Conservation (phyloP, 2,329 filamentous ascomycete genomes). For the Dendrostoma leiphaemia region DNA sequence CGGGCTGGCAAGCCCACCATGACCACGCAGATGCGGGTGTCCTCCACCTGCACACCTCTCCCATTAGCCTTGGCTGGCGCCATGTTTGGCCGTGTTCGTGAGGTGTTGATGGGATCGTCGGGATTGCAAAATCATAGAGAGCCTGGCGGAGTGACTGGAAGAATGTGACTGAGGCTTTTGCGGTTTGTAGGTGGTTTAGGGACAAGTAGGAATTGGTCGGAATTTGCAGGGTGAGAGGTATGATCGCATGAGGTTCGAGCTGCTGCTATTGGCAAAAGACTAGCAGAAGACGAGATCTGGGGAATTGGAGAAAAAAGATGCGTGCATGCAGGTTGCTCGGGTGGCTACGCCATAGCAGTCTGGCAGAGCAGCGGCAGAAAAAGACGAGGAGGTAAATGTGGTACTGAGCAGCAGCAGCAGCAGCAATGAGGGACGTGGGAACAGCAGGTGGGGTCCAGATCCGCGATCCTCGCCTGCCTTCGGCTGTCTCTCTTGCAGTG, state of each 20-base stretch:
- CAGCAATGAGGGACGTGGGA: background rate
- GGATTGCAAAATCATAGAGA: constrained; percentile 10
- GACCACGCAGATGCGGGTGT: constrained; percentile 95
- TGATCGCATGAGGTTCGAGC: constrained; percentile 13
- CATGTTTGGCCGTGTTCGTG: constrained; percentile 33
- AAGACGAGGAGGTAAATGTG: background rate
- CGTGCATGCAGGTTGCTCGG: background rate
- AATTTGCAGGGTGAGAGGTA: constrained; percentile 10
- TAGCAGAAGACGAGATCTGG: constrained; percentile 2
- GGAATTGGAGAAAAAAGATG: background rate
- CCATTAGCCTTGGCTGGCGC: constrained; percentile 55
- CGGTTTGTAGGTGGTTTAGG: background rate
- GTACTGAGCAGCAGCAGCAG: no score
- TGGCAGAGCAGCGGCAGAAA: background rate
- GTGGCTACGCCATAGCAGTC: background rate
- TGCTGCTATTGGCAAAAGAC: background rate
- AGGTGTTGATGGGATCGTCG: background rate
- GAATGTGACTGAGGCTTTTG: background rate
- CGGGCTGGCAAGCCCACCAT: constrained; percentile 97
- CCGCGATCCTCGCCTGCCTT: background rate
- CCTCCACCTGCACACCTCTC: constrained; percentile 82
- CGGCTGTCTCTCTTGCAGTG: constrained; percentile 1
- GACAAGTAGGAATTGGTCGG: constrained; percentile 1
- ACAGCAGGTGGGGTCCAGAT: constrained; percentile 3
- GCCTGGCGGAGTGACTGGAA: background rate